These are phyloP conservation scores for Ceratocystiopsis sp. DNA, from an alignment of 2,329 filamentous ascomycete species.

Conservation along the genomic window DNA sequence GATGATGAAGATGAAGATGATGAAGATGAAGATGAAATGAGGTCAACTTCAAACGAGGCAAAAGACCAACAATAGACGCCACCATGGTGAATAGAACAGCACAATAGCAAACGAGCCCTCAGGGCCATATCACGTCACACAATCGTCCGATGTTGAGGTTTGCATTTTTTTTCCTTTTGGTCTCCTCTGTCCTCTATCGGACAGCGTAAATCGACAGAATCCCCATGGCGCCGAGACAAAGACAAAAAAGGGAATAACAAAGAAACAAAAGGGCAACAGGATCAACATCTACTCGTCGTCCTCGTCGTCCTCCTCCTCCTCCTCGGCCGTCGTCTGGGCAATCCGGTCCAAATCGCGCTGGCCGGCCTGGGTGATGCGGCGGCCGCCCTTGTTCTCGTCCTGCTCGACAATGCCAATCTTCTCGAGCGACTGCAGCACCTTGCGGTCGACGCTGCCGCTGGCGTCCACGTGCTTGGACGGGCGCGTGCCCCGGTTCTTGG, in stretches of 20 bases:
- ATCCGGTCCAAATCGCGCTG: slow-evolving; percentile 98
- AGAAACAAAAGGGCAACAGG: background rate
- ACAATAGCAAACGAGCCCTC: background rate
- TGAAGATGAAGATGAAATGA: no score
- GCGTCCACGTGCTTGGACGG: slow-evolving; percentile 93
- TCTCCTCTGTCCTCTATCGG: background rate
- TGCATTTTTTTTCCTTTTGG: slow-evolving; percentile 3
- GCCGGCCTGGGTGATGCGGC: slow-evolving; percentile 92
- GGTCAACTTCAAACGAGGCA: no score
- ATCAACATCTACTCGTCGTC: slow-evolving; percentile 37
- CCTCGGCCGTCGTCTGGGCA: slow-evolving; percentile 63
- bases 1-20: no score
- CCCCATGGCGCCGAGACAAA: no score
- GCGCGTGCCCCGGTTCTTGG: slow-evolving; percentile 90
- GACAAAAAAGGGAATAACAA: background rate
- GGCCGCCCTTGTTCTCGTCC: slow-evolving; percentile 96
- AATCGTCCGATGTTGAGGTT: background rate
- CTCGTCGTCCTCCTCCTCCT: slow-evolving; percentile 45
- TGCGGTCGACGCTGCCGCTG: slow-evolving; percentile 89
- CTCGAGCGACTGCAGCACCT: slow-evolving; percentile 92
- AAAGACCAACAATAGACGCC: no score
- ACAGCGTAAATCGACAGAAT: no score
- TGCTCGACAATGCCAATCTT: slow-evolving; percentile 98
- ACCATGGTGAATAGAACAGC: background rate
- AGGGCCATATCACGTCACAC: background rate